Base-by-base conservation (phyloP, 306 rosid genomes). In the Medicago truncatula region DNA sequence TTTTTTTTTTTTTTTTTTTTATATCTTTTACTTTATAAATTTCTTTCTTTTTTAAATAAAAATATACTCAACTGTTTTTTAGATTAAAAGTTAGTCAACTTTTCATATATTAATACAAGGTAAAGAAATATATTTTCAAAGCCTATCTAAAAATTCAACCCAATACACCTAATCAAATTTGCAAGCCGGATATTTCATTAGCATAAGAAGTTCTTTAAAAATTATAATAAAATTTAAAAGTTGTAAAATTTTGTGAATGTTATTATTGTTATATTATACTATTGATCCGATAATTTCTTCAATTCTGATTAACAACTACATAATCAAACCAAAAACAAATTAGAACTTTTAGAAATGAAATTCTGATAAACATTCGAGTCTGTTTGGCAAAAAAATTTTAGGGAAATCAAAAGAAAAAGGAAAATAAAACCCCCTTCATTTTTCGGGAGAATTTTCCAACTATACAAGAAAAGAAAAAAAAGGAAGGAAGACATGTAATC, bases 401-500 rank as follows among this genome's bases (percentile, higher is more conserved):
- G 12, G 39, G 38, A 25, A 25, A 23, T 6, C 12, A 13, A 28
- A 31, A 14, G 0, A 9, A 63, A 59, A 59, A 13, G 39, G 20
- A 16, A 44, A 66, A 50, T 49, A 13, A 23, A 31, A 71, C 81
- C 75, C 70, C 80, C 38, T 44, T 73, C 20, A 15, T 44, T 81
- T 81, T 56, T 43, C 7, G 49, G 70, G 78, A 70, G 70, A 71
- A 72, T 76, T 76, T 76, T 76, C 40, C 23, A 18, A 20, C 81
- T 81, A 21, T 81, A 81, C 81, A 81, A 25, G 7, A 14, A 39
- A 36, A 71, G 7, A 34, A 34, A 34, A 6, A 4, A 28, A 28
- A 28, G 20, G 36, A 49, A 36, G 49, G 39, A 64, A 64, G 65
- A 47, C 73, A 50, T 23, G 41, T 53, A 40, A 60, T 10, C 7